These are phyloP conservation scores for Sequoiadendron giganteum DNA, from an alignment of 75 land plant genomes.

Conservation along the genomic window DNA sequence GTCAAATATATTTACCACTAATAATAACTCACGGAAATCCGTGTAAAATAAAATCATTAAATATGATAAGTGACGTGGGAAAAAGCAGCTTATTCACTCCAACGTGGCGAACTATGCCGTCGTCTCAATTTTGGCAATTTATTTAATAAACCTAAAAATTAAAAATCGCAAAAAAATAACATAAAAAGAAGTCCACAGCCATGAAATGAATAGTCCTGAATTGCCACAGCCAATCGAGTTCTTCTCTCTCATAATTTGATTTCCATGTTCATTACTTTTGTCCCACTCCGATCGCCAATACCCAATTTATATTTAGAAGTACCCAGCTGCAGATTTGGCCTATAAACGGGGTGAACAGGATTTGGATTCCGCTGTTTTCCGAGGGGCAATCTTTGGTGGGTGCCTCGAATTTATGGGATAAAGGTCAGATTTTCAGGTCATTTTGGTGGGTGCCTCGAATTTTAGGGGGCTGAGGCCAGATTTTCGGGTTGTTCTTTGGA, in stretches of 20 bases:
- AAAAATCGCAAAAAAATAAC: no score
- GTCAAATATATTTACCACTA: neutral
- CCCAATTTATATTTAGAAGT: neutral
- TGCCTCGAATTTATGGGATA: neutral
- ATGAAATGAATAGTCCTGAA: neutral
- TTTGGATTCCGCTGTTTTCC: neutral
- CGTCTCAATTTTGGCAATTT: neutral
- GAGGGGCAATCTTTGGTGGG: neutral
- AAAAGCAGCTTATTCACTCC: neutral
- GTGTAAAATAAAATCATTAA: neutral
- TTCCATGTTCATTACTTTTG: neutral
- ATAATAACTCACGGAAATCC: neutral
- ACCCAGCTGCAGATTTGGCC: constrained; percentile 1
- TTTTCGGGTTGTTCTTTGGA: neutral
- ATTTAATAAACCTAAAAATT: no score
- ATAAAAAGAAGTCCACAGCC: neutral
- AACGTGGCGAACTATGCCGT: neutral
- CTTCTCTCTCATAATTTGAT: neutral
- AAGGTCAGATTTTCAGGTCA: neutral
- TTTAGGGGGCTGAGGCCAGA: neutral
- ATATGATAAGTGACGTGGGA: neutral
- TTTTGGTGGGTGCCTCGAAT: neutral
- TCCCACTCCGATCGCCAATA: neutral
- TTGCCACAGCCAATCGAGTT: neutral
- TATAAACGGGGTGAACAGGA: neutral